Percentiles rank a stretch among this genome's conserved stretches.
phyloP scores from a whole-genome alignment of 2,329 filamentous ascomycete genomes.

The Bretziella fagacearum region DNA sequence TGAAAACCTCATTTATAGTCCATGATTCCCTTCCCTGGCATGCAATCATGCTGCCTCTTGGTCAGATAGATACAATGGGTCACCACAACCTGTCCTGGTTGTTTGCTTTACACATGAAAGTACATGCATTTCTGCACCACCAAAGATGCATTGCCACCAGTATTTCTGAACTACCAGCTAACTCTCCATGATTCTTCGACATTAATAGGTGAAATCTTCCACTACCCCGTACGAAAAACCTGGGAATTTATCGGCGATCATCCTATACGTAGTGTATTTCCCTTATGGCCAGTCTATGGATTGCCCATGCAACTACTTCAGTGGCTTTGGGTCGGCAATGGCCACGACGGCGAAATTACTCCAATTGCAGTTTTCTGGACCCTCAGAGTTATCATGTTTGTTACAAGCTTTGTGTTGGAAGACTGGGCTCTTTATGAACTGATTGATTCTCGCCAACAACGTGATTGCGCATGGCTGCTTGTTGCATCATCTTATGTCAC shows the following conservation, averaged over 20 bases:
- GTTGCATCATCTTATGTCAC: slow-evolving; percentile 95
- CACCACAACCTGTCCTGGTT: no score
- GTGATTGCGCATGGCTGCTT: slow-evolving; percentile 59
- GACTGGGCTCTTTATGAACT: slow-evolving; percentile 96
- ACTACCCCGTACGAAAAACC: slow-evolving; percentile 73
- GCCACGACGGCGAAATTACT: slow-evolving; percentile 50
- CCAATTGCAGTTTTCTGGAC: slow-evolving; percentile 84
- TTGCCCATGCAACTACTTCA: slow-evolving; percentile 82
- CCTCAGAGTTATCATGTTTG: slow-evolving; percentile 77
- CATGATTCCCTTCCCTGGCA: background rate
- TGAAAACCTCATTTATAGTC: background rate
- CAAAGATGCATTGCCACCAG: background rate
- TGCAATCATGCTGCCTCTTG: background rate
- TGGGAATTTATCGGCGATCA: slow-evolving; percentile 89
- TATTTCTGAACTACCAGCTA: slow-evolving; percentile 1
- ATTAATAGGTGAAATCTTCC: slow-evolving; percentile 72
- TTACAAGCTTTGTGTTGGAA: slow-evolving; percentile 86
- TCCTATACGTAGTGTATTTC: slow-evolving; percentile 90
- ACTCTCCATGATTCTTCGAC: background rate
- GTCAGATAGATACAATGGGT: no score
- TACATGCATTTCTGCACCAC: no score
- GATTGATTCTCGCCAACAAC: slow-evolving; percentile 54
- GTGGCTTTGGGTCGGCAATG: slow-evolving; percentile 68
- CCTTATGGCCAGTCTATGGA: slow-evolving; percentile 88
- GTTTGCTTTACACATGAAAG: no score